Evolutionary conservation across 805 yeast genomes (phyloP).

Genomic region (Starmerella khaoyaiensis): DNA sequence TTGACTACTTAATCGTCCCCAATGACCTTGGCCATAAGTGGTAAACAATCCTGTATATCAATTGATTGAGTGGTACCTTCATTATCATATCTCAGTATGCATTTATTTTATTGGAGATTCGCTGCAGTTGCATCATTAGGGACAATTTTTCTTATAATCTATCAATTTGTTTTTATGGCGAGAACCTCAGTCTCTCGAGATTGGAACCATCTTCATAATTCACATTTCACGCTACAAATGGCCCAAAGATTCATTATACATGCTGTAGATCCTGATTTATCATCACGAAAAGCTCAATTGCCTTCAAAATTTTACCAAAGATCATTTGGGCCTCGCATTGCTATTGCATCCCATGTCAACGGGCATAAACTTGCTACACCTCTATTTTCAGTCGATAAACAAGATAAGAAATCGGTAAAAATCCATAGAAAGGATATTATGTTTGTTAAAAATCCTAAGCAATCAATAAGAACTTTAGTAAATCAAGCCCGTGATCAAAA

Average conservation of each 20-base stretch:
- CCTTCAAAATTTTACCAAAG: no score
- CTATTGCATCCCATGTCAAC: not conserved
- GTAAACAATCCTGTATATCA: no score
- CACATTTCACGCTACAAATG: constrained; percentile 12
- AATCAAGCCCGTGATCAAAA: no score
- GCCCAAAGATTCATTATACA: constrained; percentile 15
- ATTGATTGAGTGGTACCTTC: no score
- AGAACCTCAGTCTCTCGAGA: constrained; percentile 23
- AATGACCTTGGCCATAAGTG: no score
- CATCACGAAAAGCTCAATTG: no score
- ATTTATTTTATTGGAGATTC: no score
- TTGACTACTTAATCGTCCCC: no score
- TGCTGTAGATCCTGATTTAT: not conserved
- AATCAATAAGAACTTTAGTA: no score
- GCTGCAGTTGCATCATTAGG: constrained; percentile 17
- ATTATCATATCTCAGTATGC: no score
- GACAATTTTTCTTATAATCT: constrained; percentile 16
- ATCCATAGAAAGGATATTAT: constrained; percentile 3
- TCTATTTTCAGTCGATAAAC: not conserved
- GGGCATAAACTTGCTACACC: not conserved
- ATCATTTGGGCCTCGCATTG: not conserved
- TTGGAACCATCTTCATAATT: constrained; percentile 21
- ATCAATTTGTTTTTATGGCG: constrained; percentile 22
- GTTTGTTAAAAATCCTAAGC: constrained; percentile 5
- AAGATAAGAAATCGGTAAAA: not conserved